Conservation (phyloP, 495 filamentous ascomycete genomes). For the Mytilinidion resinicola region DNA sequence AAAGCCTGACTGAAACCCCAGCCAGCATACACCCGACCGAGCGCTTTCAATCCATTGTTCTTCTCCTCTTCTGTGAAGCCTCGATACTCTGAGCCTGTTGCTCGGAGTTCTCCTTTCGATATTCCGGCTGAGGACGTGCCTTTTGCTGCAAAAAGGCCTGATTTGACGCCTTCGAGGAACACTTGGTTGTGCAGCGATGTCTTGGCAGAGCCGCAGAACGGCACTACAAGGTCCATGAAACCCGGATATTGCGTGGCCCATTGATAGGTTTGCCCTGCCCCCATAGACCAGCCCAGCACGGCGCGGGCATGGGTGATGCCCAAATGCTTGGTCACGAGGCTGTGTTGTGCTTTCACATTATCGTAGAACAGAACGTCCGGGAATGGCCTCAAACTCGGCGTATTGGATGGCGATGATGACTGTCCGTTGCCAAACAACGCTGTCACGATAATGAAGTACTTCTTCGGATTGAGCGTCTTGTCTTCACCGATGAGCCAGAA, state of each 20-base stretch:
- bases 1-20: constrained; percentile 73
- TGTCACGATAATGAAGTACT: constrained; percentile 64
- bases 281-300: constrained; percentile 68
- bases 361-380: constrained; percentile 60
- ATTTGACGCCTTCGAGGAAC: constrained; percentile 66
- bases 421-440: constrained; percentile 70
- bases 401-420: constrained; percentile 64
- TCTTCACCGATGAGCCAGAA: constrained; percentile 60
- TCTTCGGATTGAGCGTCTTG: constrained; percentile 52
- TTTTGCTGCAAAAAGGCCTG: constrained; percentile 57
- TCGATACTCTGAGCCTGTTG: constrained; percentile 35
- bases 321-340: constrained; percentile 57
- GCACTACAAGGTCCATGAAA: constrained; percentile 59
- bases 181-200: constrained; percentile 67
- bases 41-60: constrained; percentile 58
- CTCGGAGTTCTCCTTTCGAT: constrained; percentile 37
- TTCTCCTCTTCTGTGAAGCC: constrained; percentile 52
- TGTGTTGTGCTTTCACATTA: constrained; percentile 62
- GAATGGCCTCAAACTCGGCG: constrained; percentile 48
- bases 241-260: constrained; percentile 68
- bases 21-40: constrained; percentile 66
- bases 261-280: constrained; percentile 59
- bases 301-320: constrained; percentile 55
- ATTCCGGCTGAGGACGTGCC: constrained; percentile 46
- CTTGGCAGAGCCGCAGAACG: constrained; percentile 63